Evolutionary conservation across 306 rosid genomes (phyloP), one percentile per base, ranked within the genome.

Genomic region (Acacia melanoxylon): DNA sequence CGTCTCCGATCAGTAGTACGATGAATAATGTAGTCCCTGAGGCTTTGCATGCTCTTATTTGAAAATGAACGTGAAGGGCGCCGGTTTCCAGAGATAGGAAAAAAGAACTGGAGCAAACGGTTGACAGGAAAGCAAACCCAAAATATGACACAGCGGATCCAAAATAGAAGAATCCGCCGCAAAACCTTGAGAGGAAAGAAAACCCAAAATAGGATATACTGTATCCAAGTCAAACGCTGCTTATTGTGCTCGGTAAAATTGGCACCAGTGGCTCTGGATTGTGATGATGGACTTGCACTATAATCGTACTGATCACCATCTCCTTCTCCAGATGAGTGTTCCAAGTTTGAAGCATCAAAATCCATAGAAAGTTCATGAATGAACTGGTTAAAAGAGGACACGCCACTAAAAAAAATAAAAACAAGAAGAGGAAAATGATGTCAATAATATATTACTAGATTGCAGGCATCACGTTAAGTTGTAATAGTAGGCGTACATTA

Each of bases 331-430:
- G 93, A 92, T 59, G 89, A 87, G 82, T 89, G 86, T 29, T 86
- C 98, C 17, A 59, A 48, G 76, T 89, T 89, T 29, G 98, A 94
- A 76, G 88, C 72, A 88, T 91, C 97, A 41, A 97, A 90, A 87
- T 90, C 98, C 94, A 93, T 83, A 56, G 98, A 89, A 68, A 95
- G 89, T 74, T 95, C 98, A 62, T 93, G 94, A 68, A 95, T 87
- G 76, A 93, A 87, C 75, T 85, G 93, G 79, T 95, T 95, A 94
- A 95, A 95, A 76, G 98, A 93, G 46, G 98, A 95, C 74, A 91
- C 98, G 0, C 98, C 98, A 81, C 98, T 95, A 31, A 58, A 72
- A 77, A 85, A 56, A 61, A 62, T 61, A 24, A 76, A 77, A 79
- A 78, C 49, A 82, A 84, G 41, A 27, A 63, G 48, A 87, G 77